Evolutionary conservation across 108 stramenopile species (phyloP).

Genomic region (Conticribra weissflogii): DNA sequence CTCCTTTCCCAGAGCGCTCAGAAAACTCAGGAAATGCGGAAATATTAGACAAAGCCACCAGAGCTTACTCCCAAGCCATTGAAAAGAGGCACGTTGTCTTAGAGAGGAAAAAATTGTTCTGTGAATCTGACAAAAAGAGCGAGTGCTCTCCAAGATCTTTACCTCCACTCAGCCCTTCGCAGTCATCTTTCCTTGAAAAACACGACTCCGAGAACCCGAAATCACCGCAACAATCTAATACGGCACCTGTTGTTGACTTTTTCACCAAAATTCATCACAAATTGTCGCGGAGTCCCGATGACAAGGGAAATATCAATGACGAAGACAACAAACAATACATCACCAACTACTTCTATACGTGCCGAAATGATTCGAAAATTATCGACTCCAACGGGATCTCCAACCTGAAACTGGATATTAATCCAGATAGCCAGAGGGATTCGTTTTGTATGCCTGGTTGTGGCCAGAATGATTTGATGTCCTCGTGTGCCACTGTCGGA

Average conservation of each 20-base stretch:
- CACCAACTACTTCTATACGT: constrained; percentile 40
- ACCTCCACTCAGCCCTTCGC: neutral
- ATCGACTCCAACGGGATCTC: neutral
- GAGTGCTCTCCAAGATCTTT: neutral
- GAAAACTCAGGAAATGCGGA: too few relatives aligned
- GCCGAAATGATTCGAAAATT: constrained; percentile 4
- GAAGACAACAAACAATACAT: constrained; percentile 30
- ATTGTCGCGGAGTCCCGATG: constrained; percentile 24
- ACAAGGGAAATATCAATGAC: neutral
- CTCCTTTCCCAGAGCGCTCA: constrained; percentile 1
- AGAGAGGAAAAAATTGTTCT: neutral
- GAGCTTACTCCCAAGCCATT: neutral
- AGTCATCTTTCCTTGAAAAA: constrained; percentile 6
- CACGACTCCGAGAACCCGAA: constrained; percentile 1
- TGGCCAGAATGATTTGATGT: constrained; percentile 13
- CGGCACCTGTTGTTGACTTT: constrained; percentile 13
- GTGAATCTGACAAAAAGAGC: neutral
- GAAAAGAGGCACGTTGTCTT: neutral
- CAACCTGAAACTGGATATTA: constrained; percentile 40
- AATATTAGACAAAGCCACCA: neutral
- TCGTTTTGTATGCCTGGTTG: constrained; percentile 27
- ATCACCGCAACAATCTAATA: neutral
- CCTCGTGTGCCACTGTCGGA: constrained; percentile 28
- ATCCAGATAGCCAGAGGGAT: constrained; percentile 18
- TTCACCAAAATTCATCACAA: constrained; percentile 35